A percentile compares a stretch with the other conserved stretches of the same genome.
phyloP scores from a whole-genome alignment of 2,329 filamentous ascomycete species.

The Fusarium tanahbumbuense region DNA sequence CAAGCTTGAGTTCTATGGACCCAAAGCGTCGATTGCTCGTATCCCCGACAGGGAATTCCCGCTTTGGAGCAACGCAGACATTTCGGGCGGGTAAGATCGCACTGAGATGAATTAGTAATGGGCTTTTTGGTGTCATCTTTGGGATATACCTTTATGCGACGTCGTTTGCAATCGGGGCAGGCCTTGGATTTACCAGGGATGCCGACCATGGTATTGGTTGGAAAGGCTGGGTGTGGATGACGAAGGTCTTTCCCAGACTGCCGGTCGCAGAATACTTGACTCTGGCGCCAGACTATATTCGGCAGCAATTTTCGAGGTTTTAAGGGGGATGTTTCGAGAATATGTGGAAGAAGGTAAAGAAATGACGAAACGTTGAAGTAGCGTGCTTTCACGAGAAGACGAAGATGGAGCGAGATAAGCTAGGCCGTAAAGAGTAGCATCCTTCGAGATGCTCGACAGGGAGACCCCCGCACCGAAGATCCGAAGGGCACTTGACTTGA shows the following conservation, averaged over 20 bases:
- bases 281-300: background rate
- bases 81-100: background rate
- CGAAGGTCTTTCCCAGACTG: too few species aligned
- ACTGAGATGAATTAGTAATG: background rate
- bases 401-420: fast-evolving
- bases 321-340: background rate
- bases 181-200: slow-evolving; percentile 15
- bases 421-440: background rate
- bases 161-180: slow-evolving; percentile 13
- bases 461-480: fast-evolving
- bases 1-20: background rate
- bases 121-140: fast-evolving
- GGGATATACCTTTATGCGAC: slow-evolving; percentile 14
- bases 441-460: background rate
- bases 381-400: background rate
- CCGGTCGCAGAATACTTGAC: fast-evolving
- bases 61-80: slow-evolving; percentile 13
- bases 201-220: slow-evolving; percentile 1
- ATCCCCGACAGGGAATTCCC: slow-evolving; percentile 1
- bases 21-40: slow-evolving; percentile 7
- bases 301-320: background rate
- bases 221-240: too few species aligned
- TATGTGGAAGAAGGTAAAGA: background rate
- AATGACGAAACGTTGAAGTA: background rate
- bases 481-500: background rate